Base-by-base conservation (phyloP, 2,329 filamentous ascomycete genomes). In the Rhexocercosporidium sp. region DNA sequence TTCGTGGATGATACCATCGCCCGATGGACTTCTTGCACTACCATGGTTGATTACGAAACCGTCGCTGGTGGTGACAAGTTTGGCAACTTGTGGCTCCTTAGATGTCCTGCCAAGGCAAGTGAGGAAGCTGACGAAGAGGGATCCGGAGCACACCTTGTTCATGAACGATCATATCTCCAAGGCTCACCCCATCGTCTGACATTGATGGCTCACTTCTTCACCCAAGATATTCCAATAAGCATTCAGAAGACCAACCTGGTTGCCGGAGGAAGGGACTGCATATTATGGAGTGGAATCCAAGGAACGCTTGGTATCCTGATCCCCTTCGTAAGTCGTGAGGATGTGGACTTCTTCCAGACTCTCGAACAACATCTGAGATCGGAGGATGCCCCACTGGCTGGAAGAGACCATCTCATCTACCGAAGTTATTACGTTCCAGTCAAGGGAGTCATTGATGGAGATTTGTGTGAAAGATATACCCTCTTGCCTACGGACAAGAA, bases 41-140 rank as follows among this genome's bases (percentile, higher is more conserved):
- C 94, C 2, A 97, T 99, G 93, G 90, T 98, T 1, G 96, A 99
- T 80, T 99, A 99, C 79, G 96, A 99, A 78, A 97, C 96, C 0
- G 89, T 92, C 27, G 94, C 94, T 2, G 96, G 95, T 41, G 95
- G 95, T 41, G 96, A 99, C 82, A 98, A 97, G 77, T 99, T 99
- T 72, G 96, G 96, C 68, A 99, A 99, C 75, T 81, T 99, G 18
- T 99, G 94, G 90, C 87, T 99, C 53, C 85, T 99, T 34, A 91
- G 96, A 57, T 96, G 92, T 75, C 94, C 95, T 0, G 84, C 90
- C 68, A 96, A 97, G 78, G 90, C 91, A 8, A 97, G 93, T 44
- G 90, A 94, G 71, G 93, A 96, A 77, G 92, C 94, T 0, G 96
- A 99, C 75, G 96, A 97, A 78, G 93, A 97, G 68, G 93, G 93